These are phyloP conservation scores for Scytalidium sp. DNA, from an alignment of 2,329 filamentous ascomycete species.

Conservation along the genomic window DNA sequence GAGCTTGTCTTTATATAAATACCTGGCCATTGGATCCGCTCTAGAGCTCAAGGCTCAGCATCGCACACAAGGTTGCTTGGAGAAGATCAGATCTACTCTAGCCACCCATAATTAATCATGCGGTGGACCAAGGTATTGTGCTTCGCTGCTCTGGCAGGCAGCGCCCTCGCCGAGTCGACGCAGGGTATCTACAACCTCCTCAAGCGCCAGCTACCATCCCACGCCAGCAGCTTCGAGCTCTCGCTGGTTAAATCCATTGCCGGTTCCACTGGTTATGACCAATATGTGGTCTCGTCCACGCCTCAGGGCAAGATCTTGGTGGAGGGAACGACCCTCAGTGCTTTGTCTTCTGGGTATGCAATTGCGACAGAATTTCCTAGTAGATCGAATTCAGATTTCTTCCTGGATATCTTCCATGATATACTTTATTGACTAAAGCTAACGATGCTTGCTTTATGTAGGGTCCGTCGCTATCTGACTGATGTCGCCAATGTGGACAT, in stretches of 20 bases:
- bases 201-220: constrained; percentile 14
- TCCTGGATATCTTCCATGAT: too few species aligned
- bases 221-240: constrained; percentile 16
- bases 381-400: neutral
- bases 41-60: neutral
- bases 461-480: constrained; percentile 39
- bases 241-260: constrained; percentile 6
- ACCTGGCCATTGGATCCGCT: too few species aligned
- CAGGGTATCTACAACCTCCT: constrained; percentile 16
- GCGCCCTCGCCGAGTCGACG: constrained; percentile 3
- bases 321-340: constrained; percentile 31
- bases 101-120: neutral
- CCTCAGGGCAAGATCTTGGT: constrained; percentile 26
- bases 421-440: neutral
- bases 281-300: constrained; percentile 16
- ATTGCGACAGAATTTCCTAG: neutral
- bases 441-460: constrained; percentile 13
- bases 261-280: constrained; percentile 10
- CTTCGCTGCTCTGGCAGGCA: neutral
- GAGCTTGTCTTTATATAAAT: too few species aligned
- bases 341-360: constrained; percentile 30
- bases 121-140: neutral
- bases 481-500: constrained; percentile 41
- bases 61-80: neutral
- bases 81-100: too few species aligned